Evolutionary conservation across 306 rosid genomes (phyloP).

Genomic region (Echinosophora koreensis): DNA sequence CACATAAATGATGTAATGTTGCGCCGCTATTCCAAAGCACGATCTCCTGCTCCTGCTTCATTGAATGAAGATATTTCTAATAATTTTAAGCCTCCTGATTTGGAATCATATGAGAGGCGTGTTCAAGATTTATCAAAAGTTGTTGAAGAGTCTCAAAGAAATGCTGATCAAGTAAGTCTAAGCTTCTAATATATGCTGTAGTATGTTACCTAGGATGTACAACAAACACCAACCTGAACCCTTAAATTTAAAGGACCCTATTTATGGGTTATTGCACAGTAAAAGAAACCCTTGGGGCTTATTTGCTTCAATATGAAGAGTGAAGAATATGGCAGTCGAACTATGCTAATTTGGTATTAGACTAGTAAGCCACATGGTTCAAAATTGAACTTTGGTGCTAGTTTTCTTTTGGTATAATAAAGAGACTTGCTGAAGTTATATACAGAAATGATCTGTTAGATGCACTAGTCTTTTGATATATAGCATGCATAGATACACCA

Average conservation of each 20-base stretch:
- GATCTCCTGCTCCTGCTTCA: conserved; percentile 63
- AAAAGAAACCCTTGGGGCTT: neutral
- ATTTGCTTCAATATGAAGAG: conserved; percentile 19
- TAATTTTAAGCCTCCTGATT: conserved; percentile 62
- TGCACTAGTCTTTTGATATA: conserved; percentile 1
- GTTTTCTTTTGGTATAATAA: conserved; percentile 15
- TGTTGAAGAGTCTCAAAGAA: conserved; percentile 84
- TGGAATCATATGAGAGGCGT: conserved; percentile 69
- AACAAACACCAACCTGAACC: conserved; percentile 3
- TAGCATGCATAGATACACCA: neutral
- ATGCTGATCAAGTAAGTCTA: conserved; percentile 75
- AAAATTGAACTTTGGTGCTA: conserved; percentile 1
- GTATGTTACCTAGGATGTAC: conserved; percentile 11
- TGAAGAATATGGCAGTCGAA: neutral
- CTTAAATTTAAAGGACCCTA: neutral
- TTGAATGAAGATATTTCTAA: conserved; percentile 65
- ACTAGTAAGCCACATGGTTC: neutral
- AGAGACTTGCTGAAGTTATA: neutral
- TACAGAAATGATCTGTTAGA: neutral
- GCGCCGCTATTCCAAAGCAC: conserved; percentile 86
- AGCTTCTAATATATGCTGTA: conserved; percentile 5
- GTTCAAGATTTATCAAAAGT: conserved; percentile 79
- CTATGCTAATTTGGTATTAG: conserved; percentile 14
- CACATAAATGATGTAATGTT: conserved; percentile 96
- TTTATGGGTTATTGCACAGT: neutral